A percentile compares a stretch with the other conserved stretches of the same genome.
These are phyloP conservation scores for Wallacemonas sp. DNA, from an alignment of 208 protist genomes.

Conservation along the genomic window DNA sequence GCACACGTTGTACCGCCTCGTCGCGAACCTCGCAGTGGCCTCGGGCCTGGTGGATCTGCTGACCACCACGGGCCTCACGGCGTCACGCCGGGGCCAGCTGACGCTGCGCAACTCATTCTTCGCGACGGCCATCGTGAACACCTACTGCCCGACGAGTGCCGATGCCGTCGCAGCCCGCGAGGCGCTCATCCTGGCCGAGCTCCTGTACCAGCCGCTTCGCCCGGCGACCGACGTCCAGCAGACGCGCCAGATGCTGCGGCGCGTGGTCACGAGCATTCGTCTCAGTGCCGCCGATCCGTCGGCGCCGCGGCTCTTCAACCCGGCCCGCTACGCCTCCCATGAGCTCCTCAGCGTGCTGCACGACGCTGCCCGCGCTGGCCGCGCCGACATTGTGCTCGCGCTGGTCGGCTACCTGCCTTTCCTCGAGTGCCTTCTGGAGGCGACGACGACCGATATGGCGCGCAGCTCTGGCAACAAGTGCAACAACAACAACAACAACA, in stretches of 20 bases:
- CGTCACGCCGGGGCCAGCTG: constrained; percentile 38
- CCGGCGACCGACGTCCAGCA: constrained; percentile 23
- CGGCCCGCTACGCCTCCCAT: constrained; percentile 49
- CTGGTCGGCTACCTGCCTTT: constrained; percentile 69
- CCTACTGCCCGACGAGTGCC: constrained; percentile 48
- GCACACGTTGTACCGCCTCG: constrained; percentile 79
- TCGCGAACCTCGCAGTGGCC: constrained; percentile 67
- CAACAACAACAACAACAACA: too few relatives aligned
- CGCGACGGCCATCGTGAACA: constrained; percentile 45
- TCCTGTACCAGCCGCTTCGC: constrained; percentile 55
- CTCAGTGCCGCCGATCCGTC: constrained; percentile 24
- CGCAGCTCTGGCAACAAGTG: too few relatives aligned
- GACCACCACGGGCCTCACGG: constrained; percentile 56
- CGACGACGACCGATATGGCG: background rate
- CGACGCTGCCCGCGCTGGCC: constrained; percentile 46
- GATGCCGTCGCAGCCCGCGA: constrained; percentile 48
- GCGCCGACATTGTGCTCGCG: constrained; percentile 48
- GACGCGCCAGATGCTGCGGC: constrained; percentile 35
- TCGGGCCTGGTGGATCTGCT: constrained; percentile 78
- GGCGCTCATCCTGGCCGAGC: constrained; percentile 59
- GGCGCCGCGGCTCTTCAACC: constrained; percentile 37
- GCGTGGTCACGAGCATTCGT: constrained; percentile 49
- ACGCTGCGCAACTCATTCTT: constrained; percentile 54
- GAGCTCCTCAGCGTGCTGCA: constrained; percentile 76
- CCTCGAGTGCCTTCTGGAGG: constrained; percentile 41